Evolutionary conservation across 768 basidiomycete species (phyloP), one percentile per base, ranked within the genome.

Genomic region (Hericium coralloides): DNA sequence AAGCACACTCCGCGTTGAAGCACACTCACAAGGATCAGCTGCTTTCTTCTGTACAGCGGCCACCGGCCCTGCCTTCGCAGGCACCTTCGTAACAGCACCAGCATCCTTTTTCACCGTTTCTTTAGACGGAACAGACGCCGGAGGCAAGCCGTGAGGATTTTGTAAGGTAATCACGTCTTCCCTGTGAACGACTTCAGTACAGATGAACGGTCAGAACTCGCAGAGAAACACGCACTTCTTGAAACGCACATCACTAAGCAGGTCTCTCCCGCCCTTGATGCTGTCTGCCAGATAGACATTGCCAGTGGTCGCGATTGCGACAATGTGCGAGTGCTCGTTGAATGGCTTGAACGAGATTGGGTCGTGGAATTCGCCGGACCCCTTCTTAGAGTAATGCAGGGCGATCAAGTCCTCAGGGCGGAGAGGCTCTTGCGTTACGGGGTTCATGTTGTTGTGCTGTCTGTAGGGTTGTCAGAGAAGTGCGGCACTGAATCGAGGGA

Each of bases 311-410:
- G 86, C 85, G 62, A 97, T 84, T 43, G 91, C 89, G 38, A 93
- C 90, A 55, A 99, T 90, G 67, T 98, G 90, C 1, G 95, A 95
- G 68, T 98, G 95, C 60, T 95, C 88, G 67, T 80, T 94, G 78
- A 99, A 97, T 2, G 91, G 88, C 69, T 98, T 98, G 81, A 95
- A 99, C 3, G 93, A 92, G 47, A 99, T 93, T 0, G 97, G 97
- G 69, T 99, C 97, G 68, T 97, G 87, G 12, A 91, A 82, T 69
- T 93, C 89, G 39, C 89, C 89, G 23, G 92, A 83, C 2, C 89
- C 75, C 69, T 95, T 95, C 59, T 92, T 79, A 1, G 85, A 82
- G 65, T 92, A 93, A 66, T 89, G 79, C 31, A 92, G 77, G n/a
- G 80, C 79, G 49, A 92, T 87, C 55, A 93, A 79, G 58, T 89